Conservation (phyloP, 768 basidiomycete species). For the Suillus lakei region DNA sequence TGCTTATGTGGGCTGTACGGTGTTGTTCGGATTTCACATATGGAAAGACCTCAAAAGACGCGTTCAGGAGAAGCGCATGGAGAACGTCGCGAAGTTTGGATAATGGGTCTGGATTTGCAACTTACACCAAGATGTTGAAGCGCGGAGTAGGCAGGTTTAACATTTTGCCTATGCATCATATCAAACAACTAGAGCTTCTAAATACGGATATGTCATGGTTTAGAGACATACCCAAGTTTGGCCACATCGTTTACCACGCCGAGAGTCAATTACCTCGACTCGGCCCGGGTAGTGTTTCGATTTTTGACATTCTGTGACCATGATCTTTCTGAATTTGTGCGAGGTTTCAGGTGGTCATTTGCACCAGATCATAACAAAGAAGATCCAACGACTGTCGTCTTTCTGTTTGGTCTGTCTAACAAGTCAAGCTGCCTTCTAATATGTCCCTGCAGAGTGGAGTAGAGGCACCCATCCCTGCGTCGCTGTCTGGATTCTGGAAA, state of each 20-base stretch:
- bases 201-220: neutral
- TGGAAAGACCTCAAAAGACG: constrained; percentile 57
- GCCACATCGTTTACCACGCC: neutral
- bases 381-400: neutral
- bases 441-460: neutral
- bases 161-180: too few relatives aligned
- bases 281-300: neutral
- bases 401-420: neutral
- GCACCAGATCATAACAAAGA: neutral
- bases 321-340: neutral
- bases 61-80: constrained; percentile 70
- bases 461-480: neutral
- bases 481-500: neutral
- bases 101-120: constrained; percentile 26
- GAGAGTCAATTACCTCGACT: neutral
- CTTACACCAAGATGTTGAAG: neutral
- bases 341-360: neutral
- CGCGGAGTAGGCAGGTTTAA: too few relatives aligned
- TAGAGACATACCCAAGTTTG: too few relatives aligned
- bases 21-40: constrained; percentile 58
- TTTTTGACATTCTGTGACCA: neutral
- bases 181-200: neutral
- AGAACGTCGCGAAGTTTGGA: constrained; percentile 79
- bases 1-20: constrained; percentile 52
- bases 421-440: neutral